These are phyloP conservation scores for Thelonectria rubi DNA, from an alignment of 2,329 filamentous ascomycete genomes.

Conservation along the genomic window DNA sequence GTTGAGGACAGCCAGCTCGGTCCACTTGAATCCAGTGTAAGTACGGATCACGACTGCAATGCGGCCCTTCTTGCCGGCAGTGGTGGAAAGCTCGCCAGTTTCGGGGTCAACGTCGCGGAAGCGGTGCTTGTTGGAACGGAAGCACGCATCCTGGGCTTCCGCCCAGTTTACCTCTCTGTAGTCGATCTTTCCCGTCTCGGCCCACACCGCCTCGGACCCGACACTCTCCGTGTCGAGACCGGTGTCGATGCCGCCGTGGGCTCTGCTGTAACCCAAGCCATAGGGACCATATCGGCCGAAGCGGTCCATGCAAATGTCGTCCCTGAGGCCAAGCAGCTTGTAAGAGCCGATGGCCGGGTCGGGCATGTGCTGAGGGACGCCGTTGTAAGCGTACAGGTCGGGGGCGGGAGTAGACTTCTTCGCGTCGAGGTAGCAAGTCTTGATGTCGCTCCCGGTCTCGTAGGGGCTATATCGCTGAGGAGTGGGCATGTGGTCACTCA, in stretches of 20 bases:
- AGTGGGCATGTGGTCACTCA: constrained; percentile 52
- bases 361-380: constrained; percentile 79
- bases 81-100: constrained; percentile 48
- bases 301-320: constrained; percentile 87
- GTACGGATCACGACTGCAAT: constrained; percentile 83
- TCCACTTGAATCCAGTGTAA: constrained; percentile 82
- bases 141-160: constrained; percentile 61
- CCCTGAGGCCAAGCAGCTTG: constrained; percentile 74
- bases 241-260: constrained; percentile 75
- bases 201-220: constrained; percentile 70
- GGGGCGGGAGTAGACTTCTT: constrained; percentile 66
- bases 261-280: constrained; percentile 80
- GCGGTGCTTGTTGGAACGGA: constrained; percentile 69
- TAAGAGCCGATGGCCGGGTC: constrained; percentile 82
- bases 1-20: constrained; percentile 79
- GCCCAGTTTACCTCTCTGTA: constrained; percentile 66
- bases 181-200: constrained; percentile 63
- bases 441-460: constrained; percentile 64
- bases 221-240: constrained; percentile 77
- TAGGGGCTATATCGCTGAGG: constrained; percentile 73
- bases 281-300: constrained; percentile 87
- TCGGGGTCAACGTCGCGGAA: constrained; percentile 56
- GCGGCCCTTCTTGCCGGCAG: constrained; percentile 58
- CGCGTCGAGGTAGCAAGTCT: constrained; percentile 71
- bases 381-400: constrained; percentile 72